Conservation (phyloP, 495 filamentous ascomycete genomes). For the Viridothelium virens region DNA sequence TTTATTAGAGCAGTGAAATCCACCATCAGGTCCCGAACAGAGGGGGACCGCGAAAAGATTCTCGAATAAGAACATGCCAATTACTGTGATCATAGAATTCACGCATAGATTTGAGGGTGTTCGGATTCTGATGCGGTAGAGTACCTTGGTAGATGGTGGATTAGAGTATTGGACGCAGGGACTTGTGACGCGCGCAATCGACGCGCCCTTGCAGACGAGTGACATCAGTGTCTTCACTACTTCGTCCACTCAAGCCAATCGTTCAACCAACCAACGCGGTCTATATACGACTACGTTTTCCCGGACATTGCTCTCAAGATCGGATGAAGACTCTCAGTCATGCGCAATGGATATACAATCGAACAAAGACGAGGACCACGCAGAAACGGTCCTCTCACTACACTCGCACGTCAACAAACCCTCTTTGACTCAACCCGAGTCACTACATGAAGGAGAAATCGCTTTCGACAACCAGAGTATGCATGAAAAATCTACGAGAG, state of each 20-base stretch:
- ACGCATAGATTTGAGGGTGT: no score
- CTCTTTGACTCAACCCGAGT: not conserved
- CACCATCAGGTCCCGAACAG: not conserved
- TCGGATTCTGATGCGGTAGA: no score
- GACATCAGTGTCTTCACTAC: constrained; percentile 6
- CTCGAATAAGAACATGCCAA: not conserved
- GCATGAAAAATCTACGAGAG: not conserved
- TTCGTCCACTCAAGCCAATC: not conserved
- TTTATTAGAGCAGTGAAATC: constrained; percentile 43
- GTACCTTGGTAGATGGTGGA: not conserved
- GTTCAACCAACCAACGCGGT: not conserved
- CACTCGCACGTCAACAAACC: not conserved
- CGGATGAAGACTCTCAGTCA: not conserved
- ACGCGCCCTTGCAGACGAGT: not conserved
- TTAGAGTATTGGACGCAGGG: not conserved
- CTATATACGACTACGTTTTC: not conserved
- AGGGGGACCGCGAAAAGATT: not conserved
- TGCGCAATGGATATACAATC: not conserved
- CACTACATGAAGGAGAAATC: not conserved
- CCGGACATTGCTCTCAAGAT: not conserved
- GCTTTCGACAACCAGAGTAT: not conserved
- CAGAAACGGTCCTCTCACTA: not conserved
- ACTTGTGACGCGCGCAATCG: not conserved
- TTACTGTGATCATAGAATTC: no score
- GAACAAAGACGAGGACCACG: not conserved